These are phyloP conservation scores for Amanita fuliginea DNA, from an alignment of 768 basidiomycete species.

Conservation along the genomic window DNA sequence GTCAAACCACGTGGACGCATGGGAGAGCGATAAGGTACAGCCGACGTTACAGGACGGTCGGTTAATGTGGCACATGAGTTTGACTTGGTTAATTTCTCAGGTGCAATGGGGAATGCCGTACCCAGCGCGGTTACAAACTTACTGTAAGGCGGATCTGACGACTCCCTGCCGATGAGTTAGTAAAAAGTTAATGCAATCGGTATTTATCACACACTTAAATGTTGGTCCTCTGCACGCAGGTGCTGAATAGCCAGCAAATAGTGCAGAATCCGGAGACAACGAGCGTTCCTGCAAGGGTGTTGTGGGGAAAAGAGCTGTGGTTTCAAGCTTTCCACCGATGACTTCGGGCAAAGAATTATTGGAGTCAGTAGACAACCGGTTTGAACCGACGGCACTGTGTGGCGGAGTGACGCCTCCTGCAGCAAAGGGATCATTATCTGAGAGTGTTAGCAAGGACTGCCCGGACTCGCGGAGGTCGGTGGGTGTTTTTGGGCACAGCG, in stretches of 20 bases:
- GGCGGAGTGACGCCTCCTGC: slow-evolving; percentile 29
- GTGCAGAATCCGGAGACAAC: slow-evolving; percentile 18
- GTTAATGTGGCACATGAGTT: slow-evolving; percentile 21
- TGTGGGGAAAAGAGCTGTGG: slow-evolving; percentile 32
- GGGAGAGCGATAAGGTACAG: slow-evolving; percentile 22
- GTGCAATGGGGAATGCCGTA: neutral
- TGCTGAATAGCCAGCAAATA: slow-evolving; percentile 4
- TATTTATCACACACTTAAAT: slow-evolving; percentile 9
- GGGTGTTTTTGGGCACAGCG: slow-evolving; percentile 43
- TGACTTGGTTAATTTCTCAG: slow-evolving; percentile 14
- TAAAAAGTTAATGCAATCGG: no score
- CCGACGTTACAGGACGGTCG: slow-evolving; percentile 12
- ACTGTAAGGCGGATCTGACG: slow-evolving; percentile 5
- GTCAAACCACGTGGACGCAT: slow-evolving; percentile 41
- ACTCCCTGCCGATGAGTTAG: no score
- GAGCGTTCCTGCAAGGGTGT: slow-evolving; percentile 32
- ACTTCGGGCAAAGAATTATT: slow-evolving; percentile 33
- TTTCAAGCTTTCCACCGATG: slow-evolving; percentile 23
- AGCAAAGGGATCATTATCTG: slow-evolving; percentile 58
- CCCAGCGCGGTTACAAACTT: slow-evolving; percentile 13
- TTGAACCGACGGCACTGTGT: slow-evolving; percentile 30
- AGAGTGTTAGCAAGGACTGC: slow-evolving; percentile 49
- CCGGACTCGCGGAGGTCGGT: slow-evolving; percentile 31
- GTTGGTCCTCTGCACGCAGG: slow-evolving; percentile 5
- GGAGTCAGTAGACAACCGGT: slow-evolving; percentile 43